Evolutionary conservation across 345 rosid genomes (phyloP).

Genomic region (Kernera saxatilis): DNA sequence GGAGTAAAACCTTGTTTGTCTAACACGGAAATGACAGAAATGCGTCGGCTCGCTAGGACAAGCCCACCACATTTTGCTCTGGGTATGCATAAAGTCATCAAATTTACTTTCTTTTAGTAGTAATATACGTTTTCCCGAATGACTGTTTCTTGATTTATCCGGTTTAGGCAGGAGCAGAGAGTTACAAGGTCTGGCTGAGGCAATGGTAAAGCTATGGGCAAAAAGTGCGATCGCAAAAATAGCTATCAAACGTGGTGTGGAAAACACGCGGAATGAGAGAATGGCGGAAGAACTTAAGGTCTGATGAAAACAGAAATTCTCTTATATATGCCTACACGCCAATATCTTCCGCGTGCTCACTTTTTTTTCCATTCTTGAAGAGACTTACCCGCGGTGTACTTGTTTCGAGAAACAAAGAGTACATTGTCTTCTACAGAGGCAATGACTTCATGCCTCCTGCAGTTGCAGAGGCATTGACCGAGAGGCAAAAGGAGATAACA

Average conservation of each 20-base stretch:
- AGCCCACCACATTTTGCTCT: conserved; percentile 86
- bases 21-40: conserved; percentile 53
- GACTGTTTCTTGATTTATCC: conserved; percentile 6
- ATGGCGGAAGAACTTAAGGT: conserved; percentile 97
- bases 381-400: conserved; percentile 79
- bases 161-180: conserved; percentile 73
- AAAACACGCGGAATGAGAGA: conserved; percentile 76
- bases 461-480: conserved; percentile 51
- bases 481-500: conserved; percentile 45
- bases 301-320: conserved; percentile 7
- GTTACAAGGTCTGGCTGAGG: conserved; percentile 80
- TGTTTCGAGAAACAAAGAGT: conserved; percentile 85
- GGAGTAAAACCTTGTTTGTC: conserved; percentile 55
- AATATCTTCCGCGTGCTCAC: neutral
- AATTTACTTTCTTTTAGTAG: neutral
- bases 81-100: conserved; percentile 37
- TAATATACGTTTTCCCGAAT: conserved; percentile 6
- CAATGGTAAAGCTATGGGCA: conserved; percentile 86
- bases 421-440: conserved; percentile 85
- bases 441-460: conserved; percentile 85
- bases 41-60: conserved; percentile 67
- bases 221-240: conserved; percentile 80
- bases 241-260: conserved; percentile 85
- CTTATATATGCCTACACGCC: neutral
- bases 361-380: conserved; percentile 38